phyloP scores from a whole-genome alignment of 805 yeast species.

The Tetrapisispora taiwanensis region DNA sequence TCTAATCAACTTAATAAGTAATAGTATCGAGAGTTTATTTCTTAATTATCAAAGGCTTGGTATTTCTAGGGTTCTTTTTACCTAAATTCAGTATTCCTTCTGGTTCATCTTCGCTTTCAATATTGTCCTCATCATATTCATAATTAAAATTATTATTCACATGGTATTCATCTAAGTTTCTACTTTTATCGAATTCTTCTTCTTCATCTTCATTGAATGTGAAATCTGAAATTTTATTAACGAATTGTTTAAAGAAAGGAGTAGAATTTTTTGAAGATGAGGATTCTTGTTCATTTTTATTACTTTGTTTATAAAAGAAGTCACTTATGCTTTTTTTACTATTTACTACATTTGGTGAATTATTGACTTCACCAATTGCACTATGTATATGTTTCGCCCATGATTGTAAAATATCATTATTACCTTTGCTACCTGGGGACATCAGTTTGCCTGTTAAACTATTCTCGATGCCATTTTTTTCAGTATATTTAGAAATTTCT shows the following conservation, averaged over 20 bases:
- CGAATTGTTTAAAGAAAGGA: slow-evolving; percentile 13
- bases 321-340: slow-evolving; percentile 18
- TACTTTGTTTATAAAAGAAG: slow-evolving; percentile 9
- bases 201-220: slow-evolving; percentile 23
- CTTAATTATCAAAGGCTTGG: slow-evolving; percentile 1
- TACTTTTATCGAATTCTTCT: slow-evolving; percentile 21
- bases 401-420: slow-evolving; percentile 1
- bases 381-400: slow-evolving; percentile 12
- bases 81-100: slow-evolving; percentile 4
- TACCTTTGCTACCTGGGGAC: neutral
- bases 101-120: slow-evolving; percentile 11
- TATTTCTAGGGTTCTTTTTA: neutral
- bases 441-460: neutral
- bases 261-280: neutral
- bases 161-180: slow-evolving; percentile 14
- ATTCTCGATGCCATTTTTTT: neutral
- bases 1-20: too few species aligned
- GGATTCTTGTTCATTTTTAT: slow-evolving; percentile 2
- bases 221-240: slow-evolving; percentile 26
- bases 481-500: slow-evolving; percentile 13
- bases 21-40: neutral
- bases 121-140: slow-evolving; percentile 21
- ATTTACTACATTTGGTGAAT: slow-evolving; percentile 13
- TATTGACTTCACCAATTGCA: slow-evolving; percentile 14
- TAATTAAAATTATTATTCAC: slow-evolving; percentile 17